Evolutionary conservation across 768 basidiomycete species (phyloP), one percentile per base, ranked within the genome.

Genomic region (Mycena sanguinolenta): DNA sequence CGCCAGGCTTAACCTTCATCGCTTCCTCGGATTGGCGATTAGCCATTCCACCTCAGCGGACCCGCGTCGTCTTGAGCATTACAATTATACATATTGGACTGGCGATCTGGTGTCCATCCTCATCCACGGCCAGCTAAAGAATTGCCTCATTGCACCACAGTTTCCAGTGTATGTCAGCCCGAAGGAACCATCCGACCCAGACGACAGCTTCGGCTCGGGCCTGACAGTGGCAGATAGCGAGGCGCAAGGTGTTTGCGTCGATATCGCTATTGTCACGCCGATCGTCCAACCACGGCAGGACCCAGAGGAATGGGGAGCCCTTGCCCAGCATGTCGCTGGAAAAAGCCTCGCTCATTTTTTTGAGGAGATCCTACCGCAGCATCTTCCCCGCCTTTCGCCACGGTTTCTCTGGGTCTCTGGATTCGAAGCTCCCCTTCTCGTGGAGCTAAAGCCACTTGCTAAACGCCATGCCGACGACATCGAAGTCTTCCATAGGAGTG

Each of bases 381-480:
- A 49, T 7, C 46, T 23, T n/a, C 21, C 16, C 32, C 32, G 32
- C 13, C 39, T 42, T 14, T 42, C 39, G 14, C 39, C 39, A 16
- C 39, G 39, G 3, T 42, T 6, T 19, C 39, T 42, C 10, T 36
- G 67, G 50, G 59, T 68, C 0, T 44, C 58, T n/a, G 67, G 50
- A n/a, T 39, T 61, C 8, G 27, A 50, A 8, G 67, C 67, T 27
- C 58, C 67, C 34, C 34, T 68, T 12, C 12, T 68, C 2, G 58
- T 17, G 38, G 67, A 68, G 23, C 50, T 68, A 19, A 68, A 68
- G n/a, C 58, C 39, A 23, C 52, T 49, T 27, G 27, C 67, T 53
- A 58, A 59, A 21, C 67, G 67, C n/a, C 58, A 68, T 34, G 36
- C 58, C 52, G 12, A 42, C 17, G 17, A 13, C 3, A 13, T 42